Conservation (phyloP, 352 stramenopile genomes). For the Phytophthora gonapodyides region DNA sequence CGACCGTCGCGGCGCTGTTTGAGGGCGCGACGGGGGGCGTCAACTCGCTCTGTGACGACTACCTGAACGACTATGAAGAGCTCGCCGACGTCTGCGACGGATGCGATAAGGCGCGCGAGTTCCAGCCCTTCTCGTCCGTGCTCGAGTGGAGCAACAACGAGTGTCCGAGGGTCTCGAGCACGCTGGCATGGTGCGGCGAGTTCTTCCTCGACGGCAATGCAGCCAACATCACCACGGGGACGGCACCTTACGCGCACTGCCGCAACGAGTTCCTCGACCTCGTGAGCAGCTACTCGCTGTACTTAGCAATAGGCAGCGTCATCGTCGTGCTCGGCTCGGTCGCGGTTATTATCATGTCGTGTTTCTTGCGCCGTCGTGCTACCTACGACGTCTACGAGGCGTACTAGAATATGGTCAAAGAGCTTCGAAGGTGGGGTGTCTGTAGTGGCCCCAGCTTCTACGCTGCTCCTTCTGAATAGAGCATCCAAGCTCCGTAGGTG, state of each 20-base stretch:
- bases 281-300: slow-evolving; percentile 42
- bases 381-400: slow-evolving; percentile 36
- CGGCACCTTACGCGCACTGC: slow-evolving; percentile 53
- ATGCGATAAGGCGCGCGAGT: slow-evolving; percentile 57
- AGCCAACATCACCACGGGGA: slow-evolving; percentile 33
- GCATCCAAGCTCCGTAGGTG: no score
- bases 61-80: slow-evolving; percentile 35
- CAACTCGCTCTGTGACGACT: slow-evolving; percentile 60
- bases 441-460: background rate
- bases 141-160: slow-evolving; percentile 82
- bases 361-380: slow-evolving; percentile 45
- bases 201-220: slow-evolving; percentile 48
- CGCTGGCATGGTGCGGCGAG: slow-evolving; percentile 66
- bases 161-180: slow-evolving; percentile 53
- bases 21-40: slow-evolving; percentile 53
- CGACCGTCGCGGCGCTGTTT: slow-evolving; percentile 35
- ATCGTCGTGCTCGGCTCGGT: slow-evolving; percentile 45
- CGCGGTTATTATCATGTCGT: slow-evolving; percentile 54
- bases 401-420: slow-evolving; percentile 20
- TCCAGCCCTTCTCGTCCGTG: slow-evolving; percentile 65
- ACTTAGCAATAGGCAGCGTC: slow-evolving; percentile 43
- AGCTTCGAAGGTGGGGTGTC: background rate
- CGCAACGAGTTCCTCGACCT: slow-evolving; percentile 50
- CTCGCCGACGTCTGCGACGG: slow-evolving; percentile 57
- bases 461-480: no score